These are phyloP conservation scores for Xerocomellus amylosporus DNA, from an alignment of 768 basidiomycete genomes.

Conservation along the genomic window DNA sequence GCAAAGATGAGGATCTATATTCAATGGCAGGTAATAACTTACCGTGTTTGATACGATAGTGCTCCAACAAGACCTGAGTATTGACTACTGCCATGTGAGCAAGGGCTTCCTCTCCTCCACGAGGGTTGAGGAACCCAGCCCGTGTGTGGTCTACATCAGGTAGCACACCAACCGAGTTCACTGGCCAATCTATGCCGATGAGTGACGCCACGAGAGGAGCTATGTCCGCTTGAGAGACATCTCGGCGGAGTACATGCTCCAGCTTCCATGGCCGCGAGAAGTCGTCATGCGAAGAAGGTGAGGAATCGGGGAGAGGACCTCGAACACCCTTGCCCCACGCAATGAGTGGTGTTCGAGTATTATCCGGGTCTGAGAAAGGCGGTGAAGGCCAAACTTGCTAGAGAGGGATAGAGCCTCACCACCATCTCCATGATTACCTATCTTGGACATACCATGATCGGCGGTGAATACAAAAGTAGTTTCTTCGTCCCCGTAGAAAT, in stretches of 20 bases:
- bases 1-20: slow-evolving; percentile 2
- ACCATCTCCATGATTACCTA: slow-evolving; percentile 89
- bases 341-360: slow-evolving; percentile 80
- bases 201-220: slow-evolving; percentile 75
- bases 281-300: slow-evolving; percentile 61
- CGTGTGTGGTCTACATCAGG: slow-evolving; percentile 65
- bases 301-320: slow-evolving; percentile 56
- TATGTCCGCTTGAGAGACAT: slow-evolving; percentile 83
- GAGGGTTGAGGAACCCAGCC: slow-evolving; percentile 56
- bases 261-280: slow-evolving; percentile 68
- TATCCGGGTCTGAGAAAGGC: slow-evolving; percentile 70
- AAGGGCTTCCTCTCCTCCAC: slow-evolving; percentile 45
- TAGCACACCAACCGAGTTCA: slow-evolving; percentile 78
- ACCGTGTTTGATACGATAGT: slow-evolving; percentile 79
- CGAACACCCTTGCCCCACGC: slow-evolving; percentile 81
- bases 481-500: slow-evolving; percentile 66
- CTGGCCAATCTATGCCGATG: slow-evolving; percentile 71
- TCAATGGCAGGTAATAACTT: slow-evolving; percentile 11
- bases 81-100: slow-evolving; percentile 63
- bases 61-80: slow-evolving; percentile 68
- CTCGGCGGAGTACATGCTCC: slow-evolving; percentile 56
- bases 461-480: slow-evolving; percentile 82
- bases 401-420: slow-evolving; percentile 41
- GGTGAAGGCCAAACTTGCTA: slow-evolving; percentile 3
- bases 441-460: slow-evolving; percentile 87